Evolutionary conservation across 2,329 filamentous ascomycete species (phyloP).

Genomic region (Aschersonia sp.): DNA sequence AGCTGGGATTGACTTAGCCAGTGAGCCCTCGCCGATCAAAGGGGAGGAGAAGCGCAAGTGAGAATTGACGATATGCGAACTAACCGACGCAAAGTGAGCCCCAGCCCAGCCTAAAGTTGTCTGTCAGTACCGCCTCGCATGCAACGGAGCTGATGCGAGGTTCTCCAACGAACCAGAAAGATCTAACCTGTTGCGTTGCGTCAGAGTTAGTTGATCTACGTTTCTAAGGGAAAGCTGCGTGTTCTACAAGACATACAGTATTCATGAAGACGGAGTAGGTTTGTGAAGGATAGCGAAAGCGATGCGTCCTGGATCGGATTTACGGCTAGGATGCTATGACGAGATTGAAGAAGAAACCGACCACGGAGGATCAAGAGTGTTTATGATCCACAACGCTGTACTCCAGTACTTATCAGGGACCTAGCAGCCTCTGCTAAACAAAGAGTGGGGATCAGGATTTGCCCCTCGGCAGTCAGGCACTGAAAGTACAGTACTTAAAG

Average conservation of each 20-base stretch:
- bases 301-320: background rate
- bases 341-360: too few relatives aligned
- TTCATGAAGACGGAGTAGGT: slow-evolving; percentile 22
- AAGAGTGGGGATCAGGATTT: too few relatives aligned
- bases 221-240: background rate
- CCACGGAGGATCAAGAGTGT: too few relatives aligned
- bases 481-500: too few relatives aligned
- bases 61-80: slow-evolving; percentile 11
- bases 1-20: slow-evolving; percentile 32
- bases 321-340: too few relatives aligned
- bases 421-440: too few relatives aligned
- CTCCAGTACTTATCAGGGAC: too few relatives aligned
- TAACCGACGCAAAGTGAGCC: slow-evolving; percentile 72
- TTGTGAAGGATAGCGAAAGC: background rate
- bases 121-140: background rate
- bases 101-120: slow-evolving; percentile 70
- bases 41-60: background rate
- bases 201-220: background rate
- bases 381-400: too few relatives aligned
- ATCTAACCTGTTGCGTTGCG: slow-evolving; percentile 34
- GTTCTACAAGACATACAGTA: slow-evolving; percentile 27
- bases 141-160: background rate
- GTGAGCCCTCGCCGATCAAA: too few relatives aligned
- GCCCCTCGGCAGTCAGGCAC: too few relatives aligned
- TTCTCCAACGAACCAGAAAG: slow-evolving; percentile 43